Evolutionary conservation across 352 stramenopile species (phyloP).

Genomic region (Phytophthora ramorum): DNA sequence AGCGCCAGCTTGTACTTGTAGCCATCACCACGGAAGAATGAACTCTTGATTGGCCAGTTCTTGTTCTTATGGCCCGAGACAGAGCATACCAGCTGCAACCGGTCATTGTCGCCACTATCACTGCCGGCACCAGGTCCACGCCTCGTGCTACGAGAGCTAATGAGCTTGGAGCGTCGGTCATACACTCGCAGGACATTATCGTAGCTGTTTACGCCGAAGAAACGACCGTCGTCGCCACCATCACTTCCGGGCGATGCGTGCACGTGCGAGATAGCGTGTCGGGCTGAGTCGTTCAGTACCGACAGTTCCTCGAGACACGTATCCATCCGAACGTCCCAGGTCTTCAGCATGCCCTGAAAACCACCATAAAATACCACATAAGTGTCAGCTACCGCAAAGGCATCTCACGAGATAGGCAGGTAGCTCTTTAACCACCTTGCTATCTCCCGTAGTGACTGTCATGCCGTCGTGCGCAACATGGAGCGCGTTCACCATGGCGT

Average conservation of each 20-base stretch:
- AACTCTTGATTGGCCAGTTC: constrained; percentile 92
- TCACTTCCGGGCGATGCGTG: constrained; percentile 80
- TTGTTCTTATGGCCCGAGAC: constrained; percentile 91
- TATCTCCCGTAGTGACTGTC: constrained; percentile 83
- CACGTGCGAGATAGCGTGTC: constrained; percentile 85
- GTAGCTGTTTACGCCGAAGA: constrained; percentile 89
- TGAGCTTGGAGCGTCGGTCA: constrained; percentile 83
- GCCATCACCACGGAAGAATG: constrained; percentile 88
- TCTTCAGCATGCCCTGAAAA: constrained; percentile 82
- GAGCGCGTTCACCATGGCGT: constrained; percentile 89
- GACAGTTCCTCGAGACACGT: constrained; percentile 80
- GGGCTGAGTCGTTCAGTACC: constrained; percentile 75
- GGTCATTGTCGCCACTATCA: constrained; percentile 68
- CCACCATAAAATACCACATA: neutral
- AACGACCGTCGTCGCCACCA: constrained; percentile 76
- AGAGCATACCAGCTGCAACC: constrained; percentile 81
- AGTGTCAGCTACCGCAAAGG: constrained; percentile 4
- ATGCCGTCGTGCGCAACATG: constrained; percentile 81
- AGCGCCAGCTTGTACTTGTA: constrained; percentile 88
- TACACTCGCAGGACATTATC: constrained; percentile 92
- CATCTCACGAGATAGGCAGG: neutral
- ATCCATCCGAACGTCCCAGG: constrained; percentile 87
- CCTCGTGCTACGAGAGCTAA: constrained; percentile 55
- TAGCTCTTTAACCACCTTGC: constrained; percentile 54
- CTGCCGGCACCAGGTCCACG: constrained; percentile 29